Base-by-base conservation (phyloP, 2,329 filamentous ascomycete species). In the Cladorrhinum sp. region DNA sequence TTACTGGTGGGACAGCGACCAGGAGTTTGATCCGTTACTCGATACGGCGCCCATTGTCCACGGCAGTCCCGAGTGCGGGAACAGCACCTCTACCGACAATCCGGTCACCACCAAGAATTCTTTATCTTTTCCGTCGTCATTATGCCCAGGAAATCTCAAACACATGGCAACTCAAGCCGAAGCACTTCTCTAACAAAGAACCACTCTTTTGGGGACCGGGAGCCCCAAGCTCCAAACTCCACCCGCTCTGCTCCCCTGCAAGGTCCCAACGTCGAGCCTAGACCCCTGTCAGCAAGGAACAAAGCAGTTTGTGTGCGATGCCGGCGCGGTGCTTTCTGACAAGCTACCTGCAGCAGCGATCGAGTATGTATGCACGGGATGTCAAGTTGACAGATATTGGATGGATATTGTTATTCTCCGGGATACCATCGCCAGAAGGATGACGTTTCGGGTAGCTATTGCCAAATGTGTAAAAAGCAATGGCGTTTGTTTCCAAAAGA, bases 131-230 rank as follows among this genome's bases (percentile, higher is more conserved):
- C 16, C 36, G 16, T 41, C 36, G 16, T n/a, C 36, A 13, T 16
- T n/a, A 5, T 7, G 36, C 36, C 41, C 16, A 45, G n/a, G 10
- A 22, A 45, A 18, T 45, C n/a, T 20, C 41, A 45, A 45, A 45
- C 32, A 55, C 52, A 62, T 52, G 69, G 72, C 71, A 74, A 71
- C 64, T 71, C 64, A 72, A 74, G 70, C 73, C 73, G 73, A 75
- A 70, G 72, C 72, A 74, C 60, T 68, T 71, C 73, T 74, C 72
- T 72, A 63, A 74, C 73, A 73, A 64, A 56, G 65, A 68, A 61
- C 65, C 62, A 67, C 62, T 67, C 65, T 65, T 36, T 67, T 63
- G 66, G 67, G 68, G 66, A 64, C 66, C 70, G 59, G 63, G 55
- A 57, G 62, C 50, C 6, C 27, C 23, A 53, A 54, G 20, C 56